Evolutionary conservation across 2,329 filamentous ascomycete genomes (phyloP).

Genomic region (Ascochyta fabae): DNA sequence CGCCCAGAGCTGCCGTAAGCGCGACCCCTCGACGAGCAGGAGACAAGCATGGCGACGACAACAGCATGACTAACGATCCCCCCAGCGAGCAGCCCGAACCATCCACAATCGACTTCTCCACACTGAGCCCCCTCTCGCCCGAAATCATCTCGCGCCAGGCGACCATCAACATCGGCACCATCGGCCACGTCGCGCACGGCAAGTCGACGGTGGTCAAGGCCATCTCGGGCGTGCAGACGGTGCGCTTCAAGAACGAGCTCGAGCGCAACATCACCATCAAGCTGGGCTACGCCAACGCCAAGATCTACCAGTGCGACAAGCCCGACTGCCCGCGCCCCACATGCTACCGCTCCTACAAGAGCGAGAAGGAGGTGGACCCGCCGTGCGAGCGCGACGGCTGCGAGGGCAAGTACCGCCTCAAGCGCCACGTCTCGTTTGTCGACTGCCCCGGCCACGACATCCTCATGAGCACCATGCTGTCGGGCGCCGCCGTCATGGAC

Average conservation of each 20-base stretch:
- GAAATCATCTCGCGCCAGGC: slow-evolving; percentile 98
- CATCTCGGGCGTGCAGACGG: slow-evolving; percentile 97
- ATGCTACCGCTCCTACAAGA: slow-evolving; percentile 97
- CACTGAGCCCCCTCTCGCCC: slow-evolving; percentile 83
- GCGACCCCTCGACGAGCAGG: not conserved
- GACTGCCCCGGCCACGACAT: slow-evolving; percentile 99
- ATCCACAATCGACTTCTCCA: slow-evolving; percentile 81
- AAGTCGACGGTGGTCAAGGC: slow-evolving; percentile 99
- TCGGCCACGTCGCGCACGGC: slow-evolving; percentile 98
- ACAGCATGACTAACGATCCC: slow-evolving; percentile 24
- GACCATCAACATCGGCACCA: slow-evolving; percentile 98
- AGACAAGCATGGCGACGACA: not conserved
- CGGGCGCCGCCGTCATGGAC: slow-evolving; percentile 99
- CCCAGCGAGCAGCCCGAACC: slow-evolving; percentile 83
- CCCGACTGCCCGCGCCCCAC: slow-evolving; percentile 87
- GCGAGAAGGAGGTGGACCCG: slow-evolving; percentile 97
- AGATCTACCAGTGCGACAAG: slow-evolving; percentile 99
- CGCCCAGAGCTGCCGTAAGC: slow-evolving; percentile 69
- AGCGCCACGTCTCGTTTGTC: slow-evolving; percentile 77
- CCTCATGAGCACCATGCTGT: slow-evolving; percentile 99
- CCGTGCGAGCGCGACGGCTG: slow-evolving; percentile 95
- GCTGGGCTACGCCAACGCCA: slow-evolving; percentile 98
- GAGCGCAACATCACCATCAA: slow-evolving; percentile 99
- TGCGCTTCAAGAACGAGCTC: slow-evolving; percentile 99
- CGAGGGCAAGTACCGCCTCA: slow-evolving; percentile 81